phyloP scores from a whole-genome alignment of 106 monocot species.

The Ottelia alismoides region DNA sequence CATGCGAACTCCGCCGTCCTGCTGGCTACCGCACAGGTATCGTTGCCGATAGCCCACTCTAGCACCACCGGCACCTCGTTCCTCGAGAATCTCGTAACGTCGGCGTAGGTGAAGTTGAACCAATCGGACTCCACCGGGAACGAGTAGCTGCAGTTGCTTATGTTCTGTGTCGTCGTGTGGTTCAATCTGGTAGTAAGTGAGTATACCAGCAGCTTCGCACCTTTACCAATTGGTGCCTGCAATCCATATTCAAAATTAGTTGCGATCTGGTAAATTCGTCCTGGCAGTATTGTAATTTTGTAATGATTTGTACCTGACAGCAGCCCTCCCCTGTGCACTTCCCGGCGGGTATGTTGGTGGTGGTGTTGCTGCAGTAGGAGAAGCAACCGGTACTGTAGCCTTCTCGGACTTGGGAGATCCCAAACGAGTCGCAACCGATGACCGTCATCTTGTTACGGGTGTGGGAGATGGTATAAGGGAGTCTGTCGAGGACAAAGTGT shows the following conservation, averaged over 20 bases:
- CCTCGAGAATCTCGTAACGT: neutral
- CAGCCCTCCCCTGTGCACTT: neutral
- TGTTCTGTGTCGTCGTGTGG: neutral
- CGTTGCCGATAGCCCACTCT: constrained; percentile 12
- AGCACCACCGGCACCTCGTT: constrained; percentile 6
- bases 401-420: neutral
- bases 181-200: neutral
- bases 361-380: neutral
- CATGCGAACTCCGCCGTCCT: constrained; percentile 4
- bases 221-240: neutral
- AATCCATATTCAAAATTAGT: too few relatives aligned
- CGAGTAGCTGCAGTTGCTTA: constrained; percentile 2
- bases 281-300: too few relatives aligned
- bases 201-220: neutral
- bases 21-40: constrained; percentile 1
- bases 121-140: neutral
- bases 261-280: too few relatives aligned
- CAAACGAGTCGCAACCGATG: constrained; percentile 35
- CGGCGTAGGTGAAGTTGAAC: neutral
- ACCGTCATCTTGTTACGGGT: constrained; percentile 27
- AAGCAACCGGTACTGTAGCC: neutral
- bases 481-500: neutral
- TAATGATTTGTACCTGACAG: constrained; percentile 1
- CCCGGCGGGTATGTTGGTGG: too few relatives aligned
- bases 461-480: constrained; percentile 23